Percentiles rank a stretch among this genome's conserved stretches.
These are phyloP conservation scores for Annona squamosa DNA, from an alignment of 164 flowering plant species.

Conservation along the genomic window DNA sequence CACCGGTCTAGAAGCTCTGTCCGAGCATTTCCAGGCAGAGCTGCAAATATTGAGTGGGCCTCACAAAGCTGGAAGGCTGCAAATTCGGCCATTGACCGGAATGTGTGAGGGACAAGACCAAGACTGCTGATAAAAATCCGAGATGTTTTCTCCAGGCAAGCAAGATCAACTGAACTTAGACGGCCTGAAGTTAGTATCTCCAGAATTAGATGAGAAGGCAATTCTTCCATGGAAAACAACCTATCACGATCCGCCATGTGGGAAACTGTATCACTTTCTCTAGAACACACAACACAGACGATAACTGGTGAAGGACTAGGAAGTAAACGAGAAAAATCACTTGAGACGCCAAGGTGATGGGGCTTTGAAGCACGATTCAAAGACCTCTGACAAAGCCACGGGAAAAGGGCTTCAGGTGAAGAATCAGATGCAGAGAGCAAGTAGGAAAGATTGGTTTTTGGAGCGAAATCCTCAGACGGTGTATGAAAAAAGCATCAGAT, in stretches of 20 bases:
- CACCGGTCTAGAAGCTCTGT: slow-evolving; percentile 52
- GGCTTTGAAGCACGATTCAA: not conserved
- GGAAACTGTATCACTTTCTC: not conserved
- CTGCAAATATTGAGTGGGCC: slow-evolving; percentile 33
- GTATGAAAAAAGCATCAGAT: slow-evolving; percentile 41
- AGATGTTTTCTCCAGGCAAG: slow-evolving; percentile 59
- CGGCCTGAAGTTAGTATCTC: slow-evolving; percentile 64
- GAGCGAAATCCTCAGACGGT: slow-evolving; percentile 49
- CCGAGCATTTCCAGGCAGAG: slow-evolving; percentile 30
- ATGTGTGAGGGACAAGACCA: slow-evolving; percentile 45
- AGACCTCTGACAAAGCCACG: not conserved
- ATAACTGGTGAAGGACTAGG: not conserved
- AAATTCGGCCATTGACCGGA: slow-evolving; percentile 66
- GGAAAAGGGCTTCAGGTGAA: slow-evolving; percentile 5
- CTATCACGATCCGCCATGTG: slow-evolving; percentile 7
- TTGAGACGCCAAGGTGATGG: not conserved
- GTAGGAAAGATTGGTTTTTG: slow-evolving; percentile 38
- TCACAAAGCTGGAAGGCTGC: slow-evolving; percentile 66
- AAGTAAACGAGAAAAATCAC: not conserved
- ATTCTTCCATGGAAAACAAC: slow-evolving; percentile 39
- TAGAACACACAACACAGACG: not conserved
- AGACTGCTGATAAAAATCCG: slow-evolving; percentile 50
- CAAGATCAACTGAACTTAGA: slow-evolving; percentile 59
- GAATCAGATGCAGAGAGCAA: slow-evolving; percentile 1
- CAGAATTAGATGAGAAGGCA: slow-evolving; percentile 78